Evolutionary conservation across 2,329 filamentous ascomycete genomes (phyloP), one percentile per base, ranked within the genome.

Genomic region (Fusarium nanum): DNA sequence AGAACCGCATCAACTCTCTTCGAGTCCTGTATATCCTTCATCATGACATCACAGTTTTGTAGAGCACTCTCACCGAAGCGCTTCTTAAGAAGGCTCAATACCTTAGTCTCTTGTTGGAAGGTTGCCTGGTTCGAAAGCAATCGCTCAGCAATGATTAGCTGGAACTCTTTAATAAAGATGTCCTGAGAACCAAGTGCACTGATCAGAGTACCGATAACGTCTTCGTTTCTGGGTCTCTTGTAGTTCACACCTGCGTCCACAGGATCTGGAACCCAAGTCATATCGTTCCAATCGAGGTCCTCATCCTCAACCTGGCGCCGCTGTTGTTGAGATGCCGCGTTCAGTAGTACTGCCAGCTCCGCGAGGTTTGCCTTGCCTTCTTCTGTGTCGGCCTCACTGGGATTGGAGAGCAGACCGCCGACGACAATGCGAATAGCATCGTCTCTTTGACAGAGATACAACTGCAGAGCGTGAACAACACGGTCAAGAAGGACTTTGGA

Each of bases 31-130:
- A 98, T 92, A 78, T 99, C 96, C 69, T 92, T 93, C 60, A 99
- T 88, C 96, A 99, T 99, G 75, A 99, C 96, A 77, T 99, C 95
- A 79, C 94, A 98, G 50, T 93, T 92, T 78, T 98, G 96, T 47
- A 99, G 83, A 18, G 93, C 90, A 28, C 88, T 86, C 71, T 98
- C 93, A 25, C 95, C 95, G 60, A 98, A 94, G 11, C 94, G 90
- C 66, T 93, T 87, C 82, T 98, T 98, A 63, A 99, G 86, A 12
- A 98, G 86, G 60, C 95, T 90, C 8, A 98, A 86, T 7, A 98
- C 92, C 58, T 92, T 91, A 56, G 93, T 88, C 79, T 92, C 96
- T 78, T 93, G 93, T 64, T 92, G 87, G 73, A 94, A 97, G 25
- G 88, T 85, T 20, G 87, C 84, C 65, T 91, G 90, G 48, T 88